These are phyloP conservation scores for Zymoseptoria pseudotritici DNA, from an alignment of 2,329 filamentous ascomycete species.

Conservation along the genomic window DNA sequence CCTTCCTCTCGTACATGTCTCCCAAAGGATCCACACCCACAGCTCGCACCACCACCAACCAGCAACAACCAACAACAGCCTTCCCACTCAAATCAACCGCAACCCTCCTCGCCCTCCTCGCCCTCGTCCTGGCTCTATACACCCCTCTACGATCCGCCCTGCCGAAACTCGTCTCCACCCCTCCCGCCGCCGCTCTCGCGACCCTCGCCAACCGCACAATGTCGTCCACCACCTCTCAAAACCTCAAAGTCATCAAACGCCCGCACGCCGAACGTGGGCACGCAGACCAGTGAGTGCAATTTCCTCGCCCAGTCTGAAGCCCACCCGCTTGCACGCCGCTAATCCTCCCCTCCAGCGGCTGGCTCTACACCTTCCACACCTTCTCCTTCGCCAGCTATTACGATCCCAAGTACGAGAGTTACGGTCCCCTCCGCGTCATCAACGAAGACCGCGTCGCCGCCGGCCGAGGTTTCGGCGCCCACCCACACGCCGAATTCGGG, in stretches of 20 bases:
- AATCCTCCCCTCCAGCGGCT: constrained; percentile 43
- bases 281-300: constrained; percentile 56
- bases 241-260: constrained; percentile 62
- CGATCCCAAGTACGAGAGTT: constrained; percentile 59
- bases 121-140: constrained; percentile 41
- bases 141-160: constrained; percentile 33
- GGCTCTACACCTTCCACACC: constrained; percentile 80
- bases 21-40: constrained; percentile 12
- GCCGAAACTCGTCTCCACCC: constrained; percentile 22
- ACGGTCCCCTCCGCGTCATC: constrained; percentile 72
- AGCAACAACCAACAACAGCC: constrained; percentile 3
- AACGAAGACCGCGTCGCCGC: constrained; percentile 80
- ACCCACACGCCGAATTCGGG: constrained; percentile 78
- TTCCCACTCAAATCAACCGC: constrained; percentile 24
- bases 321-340: no score
- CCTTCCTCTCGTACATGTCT: constrained; percentile 18
- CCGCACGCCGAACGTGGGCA: constrained; percentile 66
- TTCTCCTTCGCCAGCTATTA: constrained; percentile 73
- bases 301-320: no score
- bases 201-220: constrained; percentile 29
- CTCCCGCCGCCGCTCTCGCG: constrained; percentile 1
- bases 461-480: constrained; percentile 72
- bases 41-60: neutral
- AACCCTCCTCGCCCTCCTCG: constrained; percentile 29
- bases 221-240: constrained; percentile 30